A percentile compares a stretch with the other conserved stretches of the same genome.
Evolutionary conservation across 2,329 filamentous ascomycete genomes (phyloP).

Genomic region (Cladosporium austrohemisphaericum): DNA sequence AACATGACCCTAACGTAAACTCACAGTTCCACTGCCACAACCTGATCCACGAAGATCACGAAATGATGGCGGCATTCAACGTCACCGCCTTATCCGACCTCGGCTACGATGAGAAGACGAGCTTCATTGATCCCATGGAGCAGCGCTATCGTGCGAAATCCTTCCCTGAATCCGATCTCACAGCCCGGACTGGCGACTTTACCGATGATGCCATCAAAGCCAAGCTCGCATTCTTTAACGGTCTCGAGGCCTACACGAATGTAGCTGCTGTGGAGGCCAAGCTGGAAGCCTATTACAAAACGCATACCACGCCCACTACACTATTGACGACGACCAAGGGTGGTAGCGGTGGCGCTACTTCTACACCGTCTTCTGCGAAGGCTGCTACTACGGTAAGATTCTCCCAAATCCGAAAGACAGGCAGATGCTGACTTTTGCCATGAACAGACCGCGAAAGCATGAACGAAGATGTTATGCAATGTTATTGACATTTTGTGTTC

Average conservation of each 20-base stretch:
- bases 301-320: too few species aligned
- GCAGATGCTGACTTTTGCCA: too few species aligned
- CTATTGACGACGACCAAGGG: too few species aligned
- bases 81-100: slow-evolving; percentile 35
- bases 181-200: slow-evolving; percentile 18
- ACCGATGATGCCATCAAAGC: slow-evolving; percentile 23
- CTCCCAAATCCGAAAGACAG: too few species aligned
- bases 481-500: too few species aligned
- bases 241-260: slow-evolving; percentile 30
- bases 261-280: slow-evolving; percentile 25
- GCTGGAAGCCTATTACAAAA: too few species aligned
- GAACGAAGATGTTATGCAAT: too few species aligned
- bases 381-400: too few species aligned
- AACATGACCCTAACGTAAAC: too few species aligned
- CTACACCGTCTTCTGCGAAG: too few species aligned
- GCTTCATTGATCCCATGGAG: slow-evolving; percentile 25
- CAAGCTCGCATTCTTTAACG: slow-evolving; percentile 33
- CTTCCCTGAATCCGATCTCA: slow-evolving; percentile 18
- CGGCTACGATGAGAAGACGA: slow-evolving; percentile 30
- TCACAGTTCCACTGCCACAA: slow-evolving; percentile 47
- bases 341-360: too few species aligned
- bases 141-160: slow-evolving; percentile 21
- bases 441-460: too few species aligned
- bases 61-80: slow-evolving; percentile 45
- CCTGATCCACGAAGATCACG: slow-evolving; percentile 43